Evolutionary conservation across 768 basidiomycete genomes (phyloP), one percentile per base, ranked within the genome.

Genomic region (Mycena latifolia): DNA sequence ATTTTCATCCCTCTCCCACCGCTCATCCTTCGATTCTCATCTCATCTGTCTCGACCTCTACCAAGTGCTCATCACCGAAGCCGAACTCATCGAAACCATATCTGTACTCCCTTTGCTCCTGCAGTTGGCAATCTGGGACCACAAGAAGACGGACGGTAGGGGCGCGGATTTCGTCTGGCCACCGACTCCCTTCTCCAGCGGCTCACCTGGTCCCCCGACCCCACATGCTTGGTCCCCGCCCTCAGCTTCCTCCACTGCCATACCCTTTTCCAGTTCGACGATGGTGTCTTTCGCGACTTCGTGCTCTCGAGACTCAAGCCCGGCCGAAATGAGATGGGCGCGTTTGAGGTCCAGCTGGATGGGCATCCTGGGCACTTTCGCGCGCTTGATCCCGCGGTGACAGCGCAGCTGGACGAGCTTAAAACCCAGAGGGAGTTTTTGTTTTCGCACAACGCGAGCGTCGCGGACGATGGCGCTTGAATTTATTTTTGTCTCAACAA

Each of bases 31-130:
- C 29, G 12, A 10, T 25, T 5, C 20, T 43, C 53, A 63, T 31
- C 61, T 63, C 46, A 39, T 17, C 9, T 9, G 0, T 14, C 61
- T 63, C 25, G 20, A 14, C 10, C 33, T 63, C 11, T n/a, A 29
- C 11, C 25, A 33, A 1, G 46, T 55, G 15, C 20, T 48, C n/a
- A 55, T 63, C 43, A 55, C 61, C 37, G 53, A 47, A 48, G 20
- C 24, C 28, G 45, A 63, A 41, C 61, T 63, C 46, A 20, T 63
- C 45, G 17, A 63, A 48, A 54, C 43, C 10, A 20, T 63, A n/a
- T 27, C 45, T 15, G 54, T 3, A 2, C 61, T 63, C 18, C 53
- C 18, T 15, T 48, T 45, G 33, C 35, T 63, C 20, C 11, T 37
- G 33, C 25, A 55, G 7, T 41, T 63, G 35, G 18, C 1, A 3